Conservation (phyloP, 306 rosid genomes). For the Astragalus glycyphyllos region DNA sequence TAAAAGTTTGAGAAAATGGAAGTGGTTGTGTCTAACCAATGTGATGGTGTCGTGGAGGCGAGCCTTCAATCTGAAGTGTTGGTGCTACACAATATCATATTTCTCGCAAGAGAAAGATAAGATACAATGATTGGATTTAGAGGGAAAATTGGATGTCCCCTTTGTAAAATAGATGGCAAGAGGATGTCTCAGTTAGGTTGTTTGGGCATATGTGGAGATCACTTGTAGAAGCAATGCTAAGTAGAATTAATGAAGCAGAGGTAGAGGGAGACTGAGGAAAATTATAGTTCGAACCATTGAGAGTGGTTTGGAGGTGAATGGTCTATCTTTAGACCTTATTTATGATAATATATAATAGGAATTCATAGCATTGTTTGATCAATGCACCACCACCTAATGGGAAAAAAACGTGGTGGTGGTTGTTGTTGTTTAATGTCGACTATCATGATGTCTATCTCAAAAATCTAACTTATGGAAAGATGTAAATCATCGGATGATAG, state of each 20-base stretch:
- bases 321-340: neutral
- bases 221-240: neutral
- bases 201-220: neutral
- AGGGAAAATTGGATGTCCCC: neutral
- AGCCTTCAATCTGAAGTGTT: too few species aligned
- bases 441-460: neutral
- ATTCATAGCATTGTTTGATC: neutral
- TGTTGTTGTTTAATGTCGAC: neutral
- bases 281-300: neutral
- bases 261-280: neutral
- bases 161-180: neutral
- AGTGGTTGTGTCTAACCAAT: too few species aligned
- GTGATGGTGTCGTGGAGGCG: too few species aligned
- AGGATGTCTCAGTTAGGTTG: neutral
- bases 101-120: too few species aligned
- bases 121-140: too few species aligned
- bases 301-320: neutral
- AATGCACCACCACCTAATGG: neutral
- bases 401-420: neutral
- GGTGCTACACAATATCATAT: neutral
- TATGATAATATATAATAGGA: too few species aligned
- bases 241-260: neutral
- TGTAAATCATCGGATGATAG: neutral
- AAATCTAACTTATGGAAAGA: too few species aligned
- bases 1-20: too few species aligned